Percentiles rank a stretch among this genome's conserved stretches.
phyloP scores from a whole-genome alignment of 1,284 basidiomycete species.

The Apiotrichum siamense region DNA sequence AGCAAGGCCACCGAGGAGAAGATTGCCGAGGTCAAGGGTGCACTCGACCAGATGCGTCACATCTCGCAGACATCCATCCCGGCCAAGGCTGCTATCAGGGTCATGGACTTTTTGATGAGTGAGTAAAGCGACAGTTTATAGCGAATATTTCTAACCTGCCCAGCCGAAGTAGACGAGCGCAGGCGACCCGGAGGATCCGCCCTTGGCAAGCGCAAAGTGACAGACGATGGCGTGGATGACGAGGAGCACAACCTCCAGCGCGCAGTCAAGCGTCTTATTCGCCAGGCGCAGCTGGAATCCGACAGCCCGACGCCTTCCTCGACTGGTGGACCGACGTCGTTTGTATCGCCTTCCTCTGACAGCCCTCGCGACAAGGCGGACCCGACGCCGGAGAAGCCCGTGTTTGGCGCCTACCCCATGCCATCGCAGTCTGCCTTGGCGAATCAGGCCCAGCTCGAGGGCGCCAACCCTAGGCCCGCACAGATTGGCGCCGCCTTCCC shows the following conservation, averaged over 20 bases:
- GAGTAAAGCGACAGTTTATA: constrained; percentile 6
- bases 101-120: constrained; percentile 47
- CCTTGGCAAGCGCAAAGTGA: constrained; percentile 41
- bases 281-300: constrained; percentile 40
- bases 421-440: constrained; percentile 12
- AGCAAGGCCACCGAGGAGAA: constrained; percentile 40
- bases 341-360: constrained; percentile 12
- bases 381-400: constrained; percentile 32
- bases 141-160: background rate
- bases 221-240: constrained; percentile 23
- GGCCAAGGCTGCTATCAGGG: constrained; percentile 44
- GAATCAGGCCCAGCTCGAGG: background rate
- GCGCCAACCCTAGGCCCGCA: background rate
- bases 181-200: constrained; percentile 28
- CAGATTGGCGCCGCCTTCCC: constrained; percentile 3
- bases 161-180: constrained; percentile 45
- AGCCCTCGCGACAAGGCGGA: constrained; percentile 7
- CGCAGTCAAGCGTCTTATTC: constrained; percentile 47
- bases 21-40: constrained; percentile 41
- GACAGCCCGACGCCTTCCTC: constrained; percentile 27
- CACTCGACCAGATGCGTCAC: constrained; percentile 41
- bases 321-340: constrained; percentile 13
- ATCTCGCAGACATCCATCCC: constrained; percentile 45
- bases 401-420: constrained; percentile 45
- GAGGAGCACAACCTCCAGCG: constrained; percentile 43